phyloP scores from a whole-genome alignment of 1,139 yeast species.

The Barnettozyma hawaiiensis region DNA sequence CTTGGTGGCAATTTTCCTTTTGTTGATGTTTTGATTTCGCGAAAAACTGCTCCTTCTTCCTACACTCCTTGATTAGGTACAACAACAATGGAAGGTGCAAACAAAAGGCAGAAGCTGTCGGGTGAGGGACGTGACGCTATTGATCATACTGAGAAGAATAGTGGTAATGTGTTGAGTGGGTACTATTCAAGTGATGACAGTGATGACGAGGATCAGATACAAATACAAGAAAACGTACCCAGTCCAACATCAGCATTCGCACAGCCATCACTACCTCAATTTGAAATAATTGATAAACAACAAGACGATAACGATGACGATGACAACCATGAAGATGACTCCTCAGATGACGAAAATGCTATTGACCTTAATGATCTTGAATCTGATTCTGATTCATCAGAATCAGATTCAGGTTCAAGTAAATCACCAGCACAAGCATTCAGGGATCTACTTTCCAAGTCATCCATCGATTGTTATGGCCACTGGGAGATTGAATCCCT shows the following conservation, averaged over 20 bases:
- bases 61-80: too few species aligned
- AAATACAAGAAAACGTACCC: neutral
- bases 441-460: conserved; percentile 28
- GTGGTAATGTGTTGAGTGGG: conserved; percentile 11
- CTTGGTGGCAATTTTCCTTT: neutral
- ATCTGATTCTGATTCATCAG: conserved; percentile 5
- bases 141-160: conserved; percentile 6
- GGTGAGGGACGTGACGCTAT: conserved; percentile 5
- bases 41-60: too few species aligned
- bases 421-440: conserved; percentile 17
- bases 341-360: conserved; percentile 17
- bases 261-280: neutral
- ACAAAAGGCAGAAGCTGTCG: conserved; percentile 8
- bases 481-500: conserved; percentile 44
- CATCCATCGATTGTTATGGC: conserved; percentile 35
- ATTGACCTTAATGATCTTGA: conserved; percentile 15
- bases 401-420: neutral
- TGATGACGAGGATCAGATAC: neutral
- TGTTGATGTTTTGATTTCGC: conserved; percentile 1
- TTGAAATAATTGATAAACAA: conserved; percentile 2
- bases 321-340: conserved; percentile 8
- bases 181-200: conserved; percentile 20
- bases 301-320: too few species aligned
- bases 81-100: neutral
- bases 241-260: neutral